These are phyloP conservation scores for Xylaria flabelliformis DNA, from an alignment of 495 filamentous ascomycete genomes.

Conservation along the genomic window DNA sequence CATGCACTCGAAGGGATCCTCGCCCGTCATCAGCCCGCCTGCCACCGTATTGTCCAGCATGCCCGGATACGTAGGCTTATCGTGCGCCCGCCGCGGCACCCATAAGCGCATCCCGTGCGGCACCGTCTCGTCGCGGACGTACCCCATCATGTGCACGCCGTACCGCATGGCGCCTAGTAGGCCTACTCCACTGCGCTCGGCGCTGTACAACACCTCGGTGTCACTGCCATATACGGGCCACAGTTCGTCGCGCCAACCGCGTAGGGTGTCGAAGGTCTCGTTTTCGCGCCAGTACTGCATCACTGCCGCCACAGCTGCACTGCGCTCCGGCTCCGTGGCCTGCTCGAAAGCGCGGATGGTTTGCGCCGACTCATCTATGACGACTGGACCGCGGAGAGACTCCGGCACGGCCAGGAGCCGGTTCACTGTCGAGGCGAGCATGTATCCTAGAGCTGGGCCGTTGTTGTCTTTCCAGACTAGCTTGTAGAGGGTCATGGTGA, in stretches of 20 bases:
- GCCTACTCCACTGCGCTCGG: conserved; percentile 79
- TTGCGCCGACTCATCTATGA: conserved; percentile 54
- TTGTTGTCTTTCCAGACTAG: conserved; percentile 51
- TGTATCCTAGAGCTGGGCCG: conserved; percentile 65
- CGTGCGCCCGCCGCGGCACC: conserved; percentile 76
- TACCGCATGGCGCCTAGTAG: conserved; percentile 89
- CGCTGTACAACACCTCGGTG: conserved; percentile 69
- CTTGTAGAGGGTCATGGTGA: conserved; percentile 59
- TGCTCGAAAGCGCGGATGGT: conserved; percentile 59
- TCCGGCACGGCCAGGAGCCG: conserved; percentile 54
- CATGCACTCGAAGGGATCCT: conserved; percentile 77
- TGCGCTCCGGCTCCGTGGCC: conserved; percentile 63
- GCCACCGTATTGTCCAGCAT: conserved; percentile 96
- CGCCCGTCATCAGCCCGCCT: conserved; percentile 82
- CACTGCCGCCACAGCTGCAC: conserved; percentile 61
- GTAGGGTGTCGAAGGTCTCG: conserved; percentile 71
- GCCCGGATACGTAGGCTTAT: conserved; percentile 82
- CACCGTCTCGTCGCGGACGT: conserved; percentile 59
- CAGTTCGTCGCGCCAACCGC: conserved; percentile 86
- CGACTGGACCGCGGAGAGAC: conserved; percentile 59
- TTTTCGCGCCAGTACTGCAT: conserved; percentile 67
- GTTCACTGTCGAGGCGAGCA: conserved; percentile 63
- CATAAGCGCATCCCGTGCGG: conserved; percentile 74
- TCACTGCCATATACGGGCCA: conserved; percentile 80
- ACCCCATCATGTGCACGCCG: conserved; percentile 89